Percentiles rank a stretch among this genome's conserved stretches.
Conservation (phyloP, 1,284 basidiomycete genomes). For the Erythrobasidium hasegawianum region DNA sequence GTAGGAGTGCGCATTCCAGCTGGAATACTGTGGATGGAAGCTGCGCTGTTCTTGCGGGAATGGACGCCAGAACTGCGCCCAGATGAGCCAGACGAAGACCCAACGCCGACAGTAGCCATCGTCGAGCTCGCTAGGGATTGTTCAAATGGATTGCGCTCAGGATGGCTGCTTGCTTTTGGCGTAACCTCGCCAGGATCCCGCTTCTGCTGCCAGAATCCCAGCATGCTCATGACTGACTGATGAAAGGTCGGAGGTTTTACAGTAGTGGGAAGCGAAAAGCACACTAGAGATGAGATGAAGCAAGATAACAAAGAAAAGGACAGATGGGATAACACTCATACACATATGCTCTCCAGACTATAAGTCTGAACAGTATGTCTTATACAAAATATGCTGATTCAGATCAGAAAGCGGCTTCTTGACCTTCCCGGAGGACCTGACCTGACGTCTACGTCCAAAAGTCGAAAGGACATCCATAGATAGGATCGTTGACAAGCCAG, state of each 20-base stretch:
- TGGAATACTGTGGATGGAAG: constrained; percentile 11
- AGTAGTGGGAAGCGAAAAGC: neutral
- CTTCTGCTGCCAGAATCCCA: constrained; percentile 26
- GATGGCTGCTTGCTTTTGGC: constrained; percentile 20
- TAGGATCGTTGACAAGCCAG: constrained; percentile 24
- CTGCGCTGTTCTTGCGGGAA: constrained; percentile 30
- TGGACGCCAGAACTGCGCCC: neutral
- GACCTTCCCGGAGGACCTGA: no score
- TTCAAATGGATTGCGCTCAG: constrained; percentile 33
- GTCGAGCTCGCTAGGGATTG: neutral
- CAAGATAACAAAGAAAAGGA: no score
- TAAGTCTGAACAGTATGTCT: no score
- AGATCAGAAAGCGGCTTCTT: no score
- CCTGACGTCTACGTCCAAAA: constrained; percentile 16
- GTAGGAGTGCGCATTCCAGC: constrained; percentile 32
- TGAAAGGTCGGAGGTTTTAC: neutral
- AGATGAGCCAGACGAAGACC: neutral
- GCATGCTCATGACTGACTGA: constrained; percentile 21
- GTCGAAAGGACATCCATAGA: constrained; percentile 13
- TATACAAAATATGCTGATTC: no score
- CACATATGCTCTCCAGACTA: no score
- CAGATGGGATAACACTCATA: no score
- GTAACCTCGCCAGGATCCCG: constrained; percentile 29
- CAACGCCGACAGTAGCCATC: neutral
- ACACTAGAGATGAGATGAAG: neutral